These are phyloP conservation scores for Acarospora socialis DNA, from an alignment of 2,329 filamentous ascomycete genomes.

Conservation along the genomic window DNA sequence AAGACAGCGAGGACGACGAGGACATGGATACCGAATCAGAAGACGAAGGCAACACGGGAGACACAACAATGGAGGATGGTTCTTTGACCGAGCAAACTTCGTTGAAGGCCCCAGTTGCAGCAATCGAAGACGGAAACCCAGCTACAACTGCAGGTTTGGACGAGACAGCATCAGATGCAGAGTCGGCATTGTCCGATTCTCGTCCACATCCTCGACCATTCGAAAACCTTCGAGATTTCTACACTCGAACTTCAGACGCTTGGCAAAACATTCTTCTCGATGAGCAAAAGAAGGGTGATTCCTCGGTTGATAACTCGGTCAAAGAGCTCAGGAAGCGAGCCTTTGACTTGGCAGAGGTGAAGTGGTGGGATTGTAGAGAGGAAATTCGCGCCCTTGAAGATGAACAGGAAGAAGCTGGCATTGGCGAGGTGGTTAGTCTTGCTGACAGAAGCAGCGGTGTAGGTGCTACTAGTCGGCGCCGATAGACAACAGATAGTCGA, in stretches of 20 bases:
- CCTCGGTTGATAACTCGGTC: slow-evolving; percentile 43
- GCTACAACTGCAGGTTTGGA: neutral
- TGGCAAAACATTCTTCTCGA: slow-evolving; percentile 85
- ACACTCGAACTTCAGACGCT: slow-evolving; percentile 67
- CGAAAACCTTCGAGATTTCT: slow-evolving; percentile 83
- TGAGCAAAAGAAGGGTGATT: slow-evolving; percentile 45
- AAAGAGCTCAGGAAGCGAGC: slow-evolving; percentile 90
- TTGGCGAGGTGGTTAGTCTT: slow-evolving; percentile 84
- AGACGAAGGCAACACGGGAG: slow-evolving; percentile 19
- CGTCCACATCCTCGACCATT: slow-evolving; percentile 70
- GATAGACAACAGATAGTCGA: too few relatives aligned
- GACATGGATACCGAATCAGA: slow-evolving; percentile 22
- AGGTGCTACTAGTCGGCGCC: slow-evolving; percentile 30
- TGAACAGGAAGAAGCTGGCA: slow-evolving; percentile 88
- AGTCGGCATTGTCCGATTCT: slow-evolving; percentile 52
- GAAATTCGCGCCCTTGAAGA: slow-evolving; percentile 85
- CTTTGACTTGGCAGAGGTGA: slow-evolving; percentile 83
- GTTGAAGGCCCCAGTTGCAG: neutral
- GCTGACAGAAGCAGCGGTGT: slow-evolving; percentile 52
- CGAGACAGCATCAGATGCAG: slow-evolving; percentile 12
- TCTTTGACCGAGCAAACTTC: slow-evolving; percentile 1
- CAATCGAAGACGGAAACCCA: slow-evolving; percentile 18
- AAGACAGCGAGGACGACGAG: slow-evolving; percentile 35
- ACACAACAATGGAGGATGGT: neutral
- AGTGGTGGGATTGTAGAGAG: slow-evolving; percentile 97